Conservation (phyloP, 164 flowering plant genomes). For the Tetracentron sinense region DNA sequence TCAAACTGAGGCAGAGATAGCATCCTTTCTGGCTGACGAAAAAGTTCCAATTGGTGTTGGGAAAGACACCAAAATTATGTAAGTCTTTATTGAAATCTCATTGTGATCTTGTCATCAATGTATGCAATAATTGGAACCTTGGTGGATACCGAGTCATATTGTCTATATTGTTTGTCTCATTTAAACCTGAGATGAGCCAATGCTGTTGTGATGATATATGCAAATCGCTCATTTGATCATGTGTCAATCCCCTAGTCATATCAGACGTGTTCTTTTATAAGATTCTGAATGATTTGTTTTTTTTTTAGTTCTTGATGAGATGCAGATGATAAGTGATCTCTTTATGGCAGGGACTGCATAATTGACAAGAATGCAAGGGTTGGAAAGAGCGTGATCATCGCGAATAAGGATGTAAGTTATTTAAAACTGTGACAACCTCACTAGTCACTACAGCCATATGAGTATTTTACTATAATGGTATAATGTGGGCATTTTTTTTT, state of each 20-base stretch:
- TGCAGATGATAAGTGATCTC: not conserved
- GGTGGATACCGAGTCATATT: not conserved
- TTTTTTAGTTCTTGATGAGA: not conserved
- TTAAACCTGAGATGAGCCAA: not conserved
- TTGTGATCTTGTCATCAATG: not conserved
- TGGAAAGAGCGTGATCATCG: constrained; percentile 71
- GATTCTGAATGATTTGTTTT: not conserved
- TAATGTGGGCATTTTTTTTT: not conserved
- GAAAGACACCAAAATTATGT: constrained; percentile 67
- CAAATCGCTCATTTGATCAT: not conserved
- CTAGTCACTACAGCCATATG: not conserved
- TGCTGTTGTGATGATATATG: not conserved
- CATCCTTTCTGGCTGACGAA: constrained; percentile 76
- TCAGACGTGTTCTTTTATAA: no score
- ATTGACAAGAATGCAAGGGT: constrained; percentile 86
- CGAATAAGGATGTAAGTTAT: constrained; percentile 68
- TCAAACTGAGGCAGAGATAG: constrained; percentile 85
- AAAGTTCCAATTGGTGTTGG: constrained; percentile 88
- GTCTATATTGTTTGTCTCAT: not conserved
- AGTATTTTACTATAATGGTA: not conserved
- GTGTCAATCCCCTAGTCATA: no score
- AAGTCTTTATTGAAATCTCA: not conserved
- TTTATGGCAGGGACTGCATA: constrained; percentile 58
- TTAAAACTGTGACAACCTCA: not conserved
- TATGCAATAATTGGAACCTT: not conserved